Evolutionary conservation across 208 protist genomes (phyloP), one percentile per base, ranked within the genome.

Genomic region (Trypanosoma mega): DNA sequence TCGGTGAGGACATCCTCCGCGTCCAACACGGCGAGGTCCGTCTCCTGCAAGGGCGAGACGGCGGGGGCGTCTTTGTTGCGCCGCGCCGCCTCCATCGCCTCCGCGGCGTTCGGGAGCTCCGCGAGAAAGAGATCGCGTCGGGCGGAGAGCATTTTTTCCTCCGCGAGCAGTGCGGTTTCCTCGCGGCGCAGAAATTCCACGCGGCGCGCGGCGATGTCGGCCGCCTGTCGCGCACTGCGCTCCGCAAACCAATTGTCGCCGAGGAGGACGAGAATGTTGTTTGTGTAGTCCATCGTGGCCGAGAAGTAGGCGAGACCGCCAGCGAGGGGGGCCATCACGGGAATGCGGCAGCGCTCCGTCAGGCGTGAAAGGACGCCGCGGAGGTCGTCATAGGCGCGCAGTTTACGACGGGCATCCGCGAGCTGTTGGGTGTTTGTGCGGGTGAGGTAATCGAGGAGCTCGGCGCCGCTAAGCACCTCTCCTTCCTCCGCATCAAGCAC

Each of bases 221-320:
- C 51, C 44, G 86, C 85, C 63, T 96, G 91, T 26, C 68, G 60
- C 6, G 80, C 86, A 47, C 87, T 94, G 51, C 91, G 83, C 79
- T 94, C 84, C 0, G 77, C 86, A 53, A 96, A 96, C 85, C 85
- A 94, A 51, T 73, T 63, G 49, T 94, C 91, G 6, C 91, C 91
- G 21, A 96, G 78, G n/a, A 96, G 66, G 31, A 91, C 91, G 7
- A 89, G 31, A 55, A 96, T 76, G 30, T 78, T 87, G 65, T 94
- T 96, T 12, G 91, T 94, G 36, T 76, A 55, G 21, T 76, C 74
- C 14, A 96, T 76, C 37, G 78, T 82, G 3, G 80, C 80, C 26
- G 87, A 68, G 67, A 92, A 92, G 71, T 94, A 93, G 6, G 76
- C 87, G 16, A 93, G 68, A 0, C 88, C 87, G 23, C 74, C 77